Conservation (phyloP, 2,329 filamentous ascomycete genomes). For the Sclerotinia sclerotiorum region DNA sequence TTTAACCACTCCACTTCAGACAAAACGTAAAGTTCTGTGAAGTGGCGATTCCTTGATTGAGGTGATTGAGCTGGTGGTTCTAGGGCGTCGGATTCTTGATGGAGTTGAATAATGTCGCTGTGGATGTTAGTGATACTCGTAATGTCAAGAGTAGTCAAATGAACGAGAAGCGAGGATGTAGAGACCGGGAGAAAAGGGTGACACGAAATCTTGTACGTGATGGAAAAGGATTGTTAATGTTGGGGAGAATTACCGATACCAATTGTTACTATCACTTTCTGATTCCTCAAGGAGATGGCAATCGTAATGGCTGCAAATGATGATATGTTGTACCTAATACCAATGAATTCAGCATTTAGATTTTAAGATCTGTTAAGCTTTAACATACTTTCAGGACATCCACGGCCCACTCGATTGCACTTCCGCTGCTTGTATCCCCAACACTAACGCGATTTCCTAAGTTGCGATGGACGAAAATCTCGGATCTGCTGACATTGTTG, state of each 20-base stretch:
- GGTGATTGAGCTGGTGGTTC: conserved; percentile 9
- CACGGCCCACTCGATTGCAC: conserved; percentile 65
- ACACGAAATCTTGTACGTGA: not conserved
- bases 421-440: conserved; percentile 58
- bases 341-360: not conserved
- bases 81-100: conserved; percentile 24
- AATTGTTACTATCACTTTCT: conserved; percentile 49
- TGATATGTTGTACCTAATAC: conserved; percentile 52
- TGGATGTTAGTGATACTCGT: not conserved
- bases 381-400: conserved; percentile 55
- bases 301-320: conserved; percentile 56
- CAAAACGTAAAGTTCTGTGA: conserved; percentile 64
- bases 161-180: not conserved
- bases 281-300: conserved; percentile 52
- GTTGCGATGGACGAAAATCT: conserved; percentile 70
- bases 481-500: conserved; percentile 56
- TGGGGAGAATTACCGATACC: conserved; percentile 50
- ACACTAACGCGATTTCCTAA: conserved; percentile 65
- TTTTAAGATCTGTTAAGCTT: not conserved
- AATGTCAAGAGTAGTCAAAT: not conserved
- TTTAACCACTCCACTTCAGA: conserved; percentile 56
- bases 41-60: conserved; percentile 49
- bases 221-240: not conserved
- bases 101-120: conserved; percentile 34
- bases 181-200: not conserved